Base-by-base conservation (phyloP, 1,139 yeast genomes). In the Blastobotrys elegans region DNA sequence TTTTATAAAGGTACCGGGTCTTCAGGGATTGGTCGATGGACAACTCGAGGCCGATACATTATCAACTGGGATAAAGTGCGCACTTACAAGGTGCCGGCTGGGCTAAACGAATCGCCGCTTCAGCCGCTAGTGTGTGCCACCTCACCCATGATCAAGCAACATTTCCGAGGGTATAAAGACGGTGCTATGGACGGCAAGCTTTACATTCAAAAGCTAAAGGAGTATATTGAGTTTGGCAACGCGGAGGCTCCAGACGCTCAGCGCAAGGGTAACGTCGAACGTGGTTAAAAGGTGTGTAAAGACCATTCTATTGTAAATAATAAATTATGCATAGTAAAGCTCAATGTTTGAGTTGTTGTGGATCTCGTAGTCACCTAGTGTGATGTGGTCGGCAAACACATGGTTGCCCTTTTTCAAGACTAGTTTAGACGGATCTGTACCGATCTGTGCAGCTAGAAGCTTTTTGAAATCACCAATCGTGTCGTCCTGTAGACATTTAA, bases 1-100 rank as follows among this genome's bases (percentile, higher is more conserved):
- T 87, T 76, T 70, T 92, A 94, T 70, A 92, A 90, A 66, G 99
- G 98, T 72, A 92, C 97, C 18, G 79, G 97, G 53, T 87, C 98
- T 4, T 77, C 95, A 1, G 97, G 97, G 67, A 80, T 88, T 53
- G 99, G 99, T 63, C 75, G 74, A 50, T 79, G 84, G 63, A 84
- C 94, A 49, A 72, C 74, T 32, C 75, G 75, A 54, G 97, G 96
- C 47, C 77, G 79, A 32, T 94, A 87, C 66, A 73, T 79, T 14
- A 77, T 92, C 55, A 77, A 87, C 69, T 92, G 95, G 88, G 68
- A 70, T 36, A 88, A 84, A 63, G 98, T 90, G 29, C 77, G 97
- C 61, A 89, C 97, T 0, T 92, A 84, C 66, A 95, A 86, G 3
- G 89, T 82, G 8, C 99, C 99, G 2, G 69, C 69, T 49, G 61